phyloP scores from a whole-genome alignment of 176 grass and related monocot species.

The Aegilops umbellulata region DNA sequence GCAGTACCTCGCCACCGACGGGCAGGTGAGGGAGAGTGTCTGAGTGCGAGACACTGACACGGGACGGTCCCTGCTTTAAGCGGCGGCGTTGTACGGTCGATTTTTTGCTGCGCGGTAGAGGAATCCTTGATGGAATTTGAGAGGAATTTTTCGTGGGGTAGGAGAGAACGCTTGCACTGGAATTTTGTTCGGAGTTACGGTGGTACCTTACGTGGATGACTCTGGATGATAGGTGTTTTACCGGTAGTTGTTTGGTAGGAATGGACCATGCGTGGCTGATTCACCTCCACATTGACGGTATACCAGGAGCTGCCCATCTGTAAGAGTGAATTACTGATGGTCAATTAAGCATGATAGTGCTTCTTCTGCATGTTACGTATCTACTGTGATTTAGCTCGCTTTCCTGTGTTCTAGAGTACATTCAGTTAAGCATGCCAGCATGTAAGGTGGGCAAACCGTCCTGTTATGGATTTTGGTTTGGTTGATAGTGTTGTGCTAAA shows the following conservation, averaged over 20 bases:
- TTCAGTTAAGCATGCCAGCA: not conserved
- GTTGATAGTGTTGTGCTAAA: not conserved
- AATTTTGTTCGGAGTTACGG: not conserved
- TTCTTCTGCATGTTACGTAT: not conserved
- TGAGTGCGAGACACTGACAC: not conserved
- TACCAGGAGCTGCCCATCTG: not conserved
- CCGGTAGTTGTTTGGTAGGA: not conserved
- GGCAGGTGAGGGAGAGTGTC: slow-evolving; percentile 45
- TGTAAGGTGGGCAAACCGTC: not conserved
- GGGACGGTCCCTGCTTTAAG: not conserved
- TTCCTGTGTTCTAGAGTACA: not conserved
- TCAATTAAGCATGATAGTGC: not conserved
- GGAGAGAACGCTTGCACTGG: not conserved
- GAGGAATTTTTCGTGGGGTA: not conserved
- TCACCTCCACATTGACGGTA: not conserved
- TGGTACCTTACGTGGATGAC: not conserved
- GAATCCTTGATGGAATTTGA: not conserved
- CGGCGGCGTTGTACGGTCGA: no score
- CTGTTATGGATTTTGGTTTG: not conserved
- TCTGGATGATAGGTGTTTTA: not conserved
- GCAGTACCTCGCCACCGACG: slow-evolving; percentile 68
- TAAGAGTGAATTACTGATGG: not conserved
- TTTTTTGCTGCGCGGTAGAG: not conserved
- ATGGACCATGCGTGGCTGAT: not conserved
- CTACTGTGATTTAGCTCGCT: not conserved